Base-by-base conservation (phyloP, 2,329 filamentous ascomycete genomes). In the Aspergillus unguis region DNA sequence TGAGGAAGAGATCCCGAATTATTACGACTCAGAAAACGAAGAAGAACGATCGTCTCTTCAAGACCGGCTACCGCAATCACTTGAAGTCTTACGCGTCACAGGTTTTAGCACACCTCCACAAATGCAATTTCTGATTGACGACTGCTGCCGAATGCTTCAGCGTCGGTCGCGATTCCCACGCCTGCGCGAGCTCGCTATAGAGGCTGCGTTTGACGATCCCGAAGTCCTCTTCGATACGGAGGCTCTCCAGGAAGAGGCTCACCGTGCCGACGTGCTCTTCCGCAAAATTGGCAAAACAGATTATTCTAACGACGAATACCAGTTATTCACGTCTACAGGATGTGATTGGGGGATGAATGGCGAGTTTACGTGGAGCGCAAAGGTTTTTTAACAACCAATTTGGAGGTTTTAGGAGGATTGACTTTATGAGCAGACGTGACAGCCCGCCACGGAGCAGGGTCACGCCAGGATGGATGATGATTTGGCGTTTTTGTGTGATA, bases 301-400 rank as follows among this genome's bases (percentile, higher is more conserved):
- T 26, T 33, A 42, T 26, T 25, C 36, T 23, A 10, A 41, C 26
- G 36, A 45, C 17, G 28, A 41, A 44, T 27, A 44, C 17, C 27
- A 46, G 2, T 26, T 41, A 26, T 27, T 33, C n/a, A 45, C 35
- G 6, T 36, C 43, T 23, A 8, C 49, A 41, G 40, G 35, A 10
- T 32, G 29, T 33, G 36, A 50, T 6, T 53, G 51, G 51, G 51
- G 51, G 6, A 53, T 53, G 51, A 9, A 49, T 29, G 45, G 51
- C 33, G 46, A 53, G 42, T 53, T 48, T 25, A 26, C 29, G 37
- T 53, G 51, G 51, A 35, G 46, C 23, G 35, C 41, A 26, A 51
- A 51, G 10, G 8, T 51, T 25, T 32, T 46, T 41, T 41, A 43
- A 51, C 26, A 5, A 44, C 25, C 33, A 41, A 45, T 8, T 51